These are phyloP conservation scores for Tulasnella sp. DNA, from an alignment of 768 basidiomycete species.

Conservation along the genomic window DNA sequence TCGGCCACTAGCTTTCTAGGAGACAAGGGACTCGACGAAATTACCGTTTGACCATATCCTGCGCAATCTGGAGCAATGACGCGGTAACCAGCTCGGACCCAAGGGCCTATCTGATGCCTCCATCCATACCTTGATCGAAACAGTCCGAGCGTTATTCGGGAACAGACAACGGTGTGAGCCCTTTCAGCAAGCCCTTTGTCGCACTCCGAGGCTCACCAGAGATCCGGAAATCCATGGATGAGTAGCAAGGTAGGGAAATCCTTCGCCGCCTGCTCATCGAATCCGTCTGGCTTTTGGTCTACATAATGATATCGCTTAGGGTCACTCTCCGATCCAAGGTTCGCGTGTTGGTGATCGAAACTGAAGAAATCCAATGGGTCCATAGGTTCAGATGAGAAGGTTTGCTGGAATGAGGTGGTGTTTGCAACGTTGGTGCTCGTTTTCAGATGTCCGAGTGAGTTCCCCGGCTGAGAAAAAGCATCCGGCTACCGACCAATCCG, in stretches of 20 bases:
- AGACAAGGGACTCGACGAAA: background rate
- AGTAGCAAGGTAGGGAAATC: slow-evolving; percentile 48
- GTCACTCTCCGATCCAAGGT: slow-evolving; percentile 41
- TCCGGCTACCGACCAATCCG: background rate
- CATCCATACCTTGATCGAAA: slow-evolving; percentile 50
- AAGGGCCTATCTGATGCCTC: slow-evolving; percentile 61
- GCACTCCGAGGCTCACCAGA: slow-evolving; percentile 25
- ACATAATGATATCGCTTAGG: slow-evolving; percentile 52
- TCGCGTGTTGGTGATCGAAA: slow-evolving; percentile 41
- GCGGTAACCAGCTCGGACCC: slow-evolving; percentile 49
- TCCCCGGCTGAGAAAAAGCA: background rate
- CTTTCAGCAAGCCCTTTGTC: background rate
- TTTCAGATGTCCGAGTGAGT: background rate
- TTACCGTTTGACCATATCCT: slow-evolving; percentile 49
- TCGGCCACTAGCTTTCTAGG: background rate
- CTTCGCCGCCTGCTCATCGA: slow-evolving; percentile 25
- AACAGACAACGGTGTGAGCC: background rate
- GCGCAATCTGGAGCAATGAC: slow-evolving; percentile 41
- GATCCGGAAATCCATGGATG: slow-evolving; percentile 72
- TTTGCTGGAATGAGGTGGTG: background rate
- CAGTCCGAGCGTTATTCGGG: background rate
- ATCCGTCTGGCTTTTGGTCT: slow-evolving; percentile 43
- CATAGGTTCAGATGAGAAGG: slow-evolving; percentile 18
- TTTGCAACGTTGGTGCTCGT: background rate
- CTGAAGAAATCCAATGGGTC: slow-evolving; percentile 25